A percentile compares a stretch with the other conserved stretches of the same genome.
phyloP scores from a whole-genome alignment of 371 early-diverging fungal genomes.

The Mucor mucedo region DNA sequence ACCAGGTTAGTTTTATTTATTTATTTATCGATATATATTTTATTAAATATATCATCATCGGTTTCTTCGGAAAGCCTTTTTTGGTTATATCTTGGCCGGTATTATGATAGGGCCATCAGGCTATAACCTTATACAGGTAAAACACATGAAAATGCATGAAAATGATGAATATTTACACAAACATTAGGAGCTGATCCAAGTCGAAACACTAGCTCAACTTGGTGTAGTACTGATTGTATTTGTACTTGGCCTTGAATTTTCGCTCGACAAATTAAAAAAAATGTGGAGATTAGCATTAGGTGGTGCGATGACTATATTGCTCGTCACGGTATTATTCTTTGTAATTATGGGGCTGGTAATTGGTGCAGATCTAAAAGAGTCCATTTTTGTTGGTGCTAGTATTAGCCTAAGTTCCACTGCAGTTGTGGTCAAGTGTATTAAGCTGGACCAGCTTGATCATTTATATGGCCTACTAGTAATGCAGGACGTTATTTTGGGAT shows the following conservation, averaged over 20 bases:
- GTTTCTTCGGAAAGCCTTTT: slow-evolving; percentile 45
- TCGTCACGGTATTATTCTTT: slow-evolving; percentile 48
- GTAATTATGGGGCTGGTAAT: slow-evolving; percentile 45
- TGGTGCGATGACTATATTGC: slow-evolving; percentile 53
- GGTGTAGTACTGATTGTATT: slow-evolving; percentile 66
- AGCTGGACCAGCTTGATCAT: slow-evolving; percentile 50
- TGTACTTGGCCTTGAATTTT: slow-evolving; percentile 68
- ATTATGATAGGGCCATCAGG: slow-evolving; percentile 57
- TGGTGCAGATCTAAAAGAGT: slow-evolving; percentile 48
- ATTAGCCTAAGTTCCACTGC: slow-evolving; percentile 62
- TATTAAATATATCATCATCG: background rate
- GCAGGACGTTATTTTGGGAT: slow-evolving; percentile 67
- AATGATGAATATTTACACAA: slow-evolving; percentile 3
- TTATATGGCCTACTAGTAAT: slow-evolving; percentile 58
- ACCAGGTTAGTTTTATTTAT: slow-evolving; percentile 40
- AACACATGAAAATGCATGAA: background rate
- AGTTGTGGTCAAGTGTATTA: slow-evolving; percentile 60
- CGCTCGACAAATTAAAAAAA: slow-evolving; percentile 54
- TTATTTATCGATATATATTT: background rate
- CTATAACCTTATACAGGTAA: slow-evolving; percentile 56
- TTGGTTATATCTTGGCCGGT: slow-evolving; percentile 70
- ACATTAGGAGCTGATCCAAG: slow-evolving; percentile 55
- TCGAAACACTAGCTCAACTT: slow-evolving; percentile 61
- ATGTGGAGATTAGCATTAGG: slow-evolving; percentile 61
- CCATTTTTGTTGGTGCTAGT: slow-evolving; percentile 59